phyloP scores from a whole-genome alignment of 495 filamentous ascomycete species.

The Aspergillus bridgeri region DNA sequence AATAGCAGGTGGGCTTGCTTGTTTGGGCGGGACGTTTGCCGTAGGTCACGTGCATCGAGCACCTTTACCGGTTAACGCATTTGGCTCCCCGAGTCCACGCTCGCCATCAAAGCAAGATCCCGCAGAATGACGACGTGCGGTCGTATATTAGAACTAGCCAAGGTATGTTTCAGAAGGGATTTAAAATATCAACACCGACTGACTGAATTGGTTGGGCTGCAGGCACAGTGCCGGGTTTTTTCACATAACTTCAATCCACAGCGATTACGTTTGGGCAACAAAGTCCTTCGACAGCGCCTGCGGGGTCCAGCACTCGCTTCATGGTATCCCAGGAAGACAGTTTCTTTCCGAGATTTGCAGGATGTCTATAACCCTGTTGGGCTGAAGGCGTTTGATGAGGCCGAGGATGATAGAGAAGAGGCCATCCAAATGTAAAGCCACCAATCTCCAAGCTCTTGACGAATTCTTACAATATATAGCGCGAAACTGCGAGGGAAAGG shows the following conservation, averaged over 20 bases:
- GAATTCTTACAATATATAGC: slow-evolving; percentile 32
- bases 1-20: no score
- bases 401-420: slow-evolving; percentile 75
- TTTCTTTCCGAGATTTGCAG: slow-evolving; percentile 65
- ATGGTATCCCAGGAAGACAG: slow-evolving; percentile 79
- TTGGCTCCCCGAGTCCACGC: not conserved
- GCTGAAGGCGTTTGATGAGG: slow-evolving; percentile 65
- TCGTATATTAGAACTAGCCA: slow-evolving; percentile 73
- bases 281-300: slow-evolving; percentile 79
- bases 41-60: not conserved
- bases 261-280: slow-evolving; percentile 75
- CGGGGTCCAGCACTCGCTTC: slow-evolving; percentile 70
- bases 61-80: not conserved
- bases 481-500: slow-evolving; percentile 81
- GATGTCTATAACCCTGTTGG: slow-evolving; percentile 48
- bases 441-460: not conserved
- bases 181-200: not conserved
- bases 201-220: not conserved
- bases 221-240: slow-evolving; percentile 92
- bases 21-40: not conserved
- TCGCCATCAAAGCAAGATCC: not conserved
- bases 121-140: slow-evolving; percentile 66
- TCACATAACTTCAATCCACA: slow-evolving; percentile 85
- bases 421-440: slow-evolving; percentile 60
- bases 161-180: slow-evolving; percentile 51